Percentiles rank a stretch among this genome's conserved stretches.
Evolutionary conservation across 345 rosid species (phyloP).

Genomic region (Lumnitzera racemosa): DNA sequence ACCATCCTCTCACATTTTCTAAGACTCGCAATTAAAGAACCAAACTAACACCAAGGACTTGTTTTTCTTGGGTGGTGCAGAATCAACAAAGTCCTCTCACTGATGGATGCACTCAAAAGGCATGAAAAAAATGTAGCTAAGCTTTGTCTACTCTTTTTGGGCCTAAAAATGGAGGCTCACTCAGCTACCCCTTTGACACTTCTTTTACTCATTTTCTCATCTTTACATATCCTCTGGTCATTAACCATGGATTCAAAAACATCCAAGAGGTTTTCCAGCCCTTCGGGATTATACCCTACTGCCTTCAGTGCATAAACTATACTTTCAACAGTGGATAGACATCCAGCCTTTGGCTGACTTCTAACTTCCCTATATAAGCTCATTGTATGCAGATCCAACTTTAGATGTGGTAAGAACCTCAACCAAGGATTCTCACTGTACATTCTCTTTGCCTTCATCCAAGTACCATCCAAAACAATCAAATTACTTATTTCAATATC

Average conservation of each 20-base stretch:
- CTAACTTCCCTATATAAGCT: constrained; percentile 74
- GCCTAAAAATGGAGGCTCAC: too few species aligned
- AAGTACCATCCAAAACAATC: constrained; percentile 83
- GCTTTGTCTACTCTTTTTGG: too few species aligned
- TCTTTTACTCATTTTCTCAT: constrained; percentile 34
- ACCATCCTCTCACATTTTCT: too few species aligned
- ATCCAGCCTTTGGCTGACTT: constrained; percentile 68
- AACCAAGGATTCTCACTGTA: constrained; percentile 87
- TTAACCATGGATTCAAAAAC: constrained; percentile 74
- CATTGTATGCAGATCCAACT: constrained; percentile 43
- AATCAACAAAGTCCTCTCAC: too few species aligned
- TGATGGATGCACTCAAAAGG: too few species aligned
- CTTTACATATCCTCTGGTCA: constrained; percentile 64
- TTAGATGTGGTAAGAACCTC: constrained; percentile 68
- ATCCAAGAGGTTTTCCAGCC: constrained; percentile 54
- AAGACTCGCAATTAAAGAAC: too few species aligned
- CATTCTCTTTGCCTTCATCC: constrained; percentile 76
- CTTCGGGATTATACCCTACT: constrained; percentile 35
- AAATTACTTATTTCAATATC: constrained; percentile 45
- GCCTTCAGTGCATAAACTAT: constrained; percentile 59
- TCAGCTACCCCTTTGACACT: too few species aligned
- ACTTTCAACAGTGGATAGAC: constrained; percentile 78
- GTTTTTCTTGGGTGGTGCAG: too few species aligned
- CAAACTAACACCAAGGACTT: too few species aligned
- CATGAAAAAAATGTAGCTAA: too few species aligned